phyloP scores from a whole-genome alignment of 768 basidiomycete species.

The Lyophyllum shimeji region DNA sequence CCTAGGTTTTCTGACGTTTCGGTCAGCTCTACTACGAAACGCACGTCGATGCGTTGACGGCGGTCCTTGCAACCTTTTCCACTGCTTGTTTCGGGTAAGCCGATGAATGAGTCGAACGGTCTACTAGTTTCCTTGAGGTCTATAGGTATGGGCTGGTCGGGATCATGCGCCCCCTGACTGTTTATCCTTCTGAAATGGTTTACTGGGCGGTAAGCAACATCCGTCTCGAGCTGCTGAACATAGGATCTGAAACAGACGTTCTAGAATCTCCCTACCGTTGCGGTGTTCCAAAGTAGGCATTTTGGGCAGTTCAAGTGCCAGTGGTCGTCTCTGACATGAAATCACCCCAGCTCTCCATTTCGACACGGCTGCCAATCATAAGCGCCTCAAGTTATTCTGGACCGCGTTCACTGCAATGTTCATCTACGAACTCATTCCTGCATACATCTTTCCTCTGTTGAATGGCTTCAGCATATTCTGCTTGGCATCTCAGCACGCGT shows the following conservation, averaged over 20 bases:
- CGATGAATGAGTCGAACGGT: too few relatives aligned
- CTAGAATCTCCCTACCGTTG: slow-evolving; percentile 57
- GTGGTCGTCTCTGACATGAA: not conserved
- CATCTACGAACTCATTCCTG: slow-evolving; percentile 49
- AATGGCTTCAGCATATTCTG: slow-evolving; percentile 64
- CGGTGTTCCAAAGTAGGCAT: slow-evolving; percentile 52
- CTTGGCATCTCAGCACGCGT: slow-evolving; percentile 50
- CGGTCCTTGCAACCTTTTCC: slow-evolving; percentile 61
- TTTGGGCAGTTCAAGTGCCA: not conserved
- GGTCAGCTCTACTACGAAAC: slow-evolving; percentile 58
- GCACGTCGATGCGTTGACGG: slow-evolving; percentile 52
- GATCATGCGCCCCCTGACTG: slow-evolving; percentile 54
- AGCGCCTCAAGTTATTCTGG: not conserved
- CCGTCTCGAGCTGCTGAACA: not conserved
- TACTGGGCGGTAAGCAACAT: slow-evolving; percentile 48
- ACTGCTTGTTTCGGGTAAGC: slow-evolving; percentile 61
- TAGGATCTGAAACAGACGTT: not conserved
- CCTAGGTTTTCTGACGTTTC: not conserved
- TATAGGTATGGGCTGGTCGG: slow-evolving; percentile 60
- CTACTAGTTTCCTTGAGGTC: not conserved
- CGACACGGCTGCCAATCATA: slow-evolving; percentile 35
- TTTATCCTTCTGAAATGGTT: slow-evolving; percentile 65
- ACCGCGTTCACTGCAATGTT: slow-evolving; percentile 38
- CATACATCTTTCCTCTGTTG: slow-evolving; percentile 63
- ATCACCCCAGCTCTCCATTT: slow-evolving; percentile 45